Evolutionary conservation across 2,329 filamentous ascomycete species (phyloP).

Genomic region (Aspergillus clavatus): DNA sequence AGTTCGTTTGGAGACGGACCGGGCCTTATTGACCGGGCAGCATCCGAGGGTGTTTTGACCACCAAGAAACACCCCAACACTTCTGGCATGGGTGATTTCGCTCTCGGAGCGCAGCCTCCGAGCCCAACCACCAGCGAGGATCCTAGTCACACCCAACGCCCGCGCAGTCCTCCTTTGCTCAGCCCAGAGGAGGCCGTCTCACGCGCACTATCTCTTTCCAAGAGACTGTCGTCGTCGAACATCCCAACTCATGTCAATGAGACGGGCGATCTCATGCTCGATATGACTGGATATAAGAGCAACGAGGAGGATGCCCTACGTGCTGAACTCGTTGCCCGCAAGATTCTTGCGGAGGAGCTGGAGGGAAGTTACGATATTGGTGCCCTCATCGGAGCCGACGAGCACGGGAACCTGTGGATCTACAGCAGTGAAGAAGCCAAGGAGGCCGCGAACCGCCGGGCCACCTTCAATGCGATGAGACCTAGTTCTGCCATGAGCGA

Average conservation of each 20-base stretch:
- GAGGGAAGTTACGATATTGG: conserved; percentile 96
- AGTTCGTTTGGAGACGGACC: conserved; percentile 34
- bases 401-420: conserved; percentile 97
- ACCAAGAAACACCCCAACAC: conserved; percentile 31
- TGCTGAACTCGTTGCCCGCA: conserved; percentile 88
- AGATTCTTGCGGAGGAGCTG: conserved; percentile 86
- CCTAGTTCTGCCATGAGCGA: conserved; percentile 52
- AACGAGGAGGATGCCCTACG: conserved; percentile 87
- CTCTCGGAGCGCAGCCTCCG: conserved; percentile 7
- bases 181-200: conserved; percentile 71
- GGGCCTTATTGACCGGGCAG: conserved; percentile 44
- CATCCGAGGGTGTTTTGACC: conserved; percentile 52
- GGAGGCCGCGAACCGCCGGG: conserved; percentile 70
- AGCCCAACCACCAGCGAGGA: conserved; percentile 12
- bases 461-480: conserved; percentile 49
- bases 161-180: conserved; percentile 71
- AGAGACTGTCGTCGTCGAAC: conserved; percentile 81
- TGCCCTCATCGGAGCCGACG: conserved; percentile 88
- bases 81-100: conserved; percentile 11
- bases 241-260: conserved; percentile 92
- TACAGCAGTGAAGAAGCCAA: conserved; percentile 98
- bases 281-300: conserved; percentile 96
- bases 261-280: conserved; percentile 89
- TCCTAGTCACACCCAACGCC: conserved; percentile 41
- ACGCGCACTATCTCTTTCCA: conserved; percentile 77